Conservation (phyloP, 805 yeast genomes). For the Hanseniaspora nectarophila region DNA sequence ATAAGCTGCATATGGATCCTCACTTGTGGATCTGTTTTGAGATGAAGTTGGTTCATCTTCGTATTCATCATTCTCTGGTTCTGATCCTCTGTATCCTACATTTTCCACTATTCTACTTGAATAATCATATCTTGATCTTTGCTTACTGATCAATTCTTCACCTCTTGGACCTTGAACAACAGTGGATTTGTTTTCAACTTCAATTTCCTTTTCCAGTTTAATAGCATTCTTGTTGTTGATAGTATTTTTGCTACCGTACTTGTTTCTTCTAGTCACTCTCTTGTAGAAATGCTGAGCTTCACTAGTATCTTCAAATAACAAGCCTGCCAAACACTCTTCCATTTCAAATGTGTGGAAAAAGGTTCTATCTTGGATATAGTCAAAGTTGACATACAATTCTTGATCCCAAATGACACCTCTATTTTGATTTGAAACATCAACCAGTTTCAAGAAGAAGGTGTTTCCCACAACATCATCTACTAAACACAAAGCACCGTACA, state of each 20-base stretch:
- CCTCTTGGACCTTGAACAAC: constrained; percentile 57
- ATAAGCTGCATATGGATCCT: constrained; percentile 8
- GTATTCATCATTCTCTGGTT: constrained; percentile 14
- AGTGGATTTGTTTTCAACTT: constrained; percentile 47
- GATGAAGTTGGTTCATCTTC: constrained; percentile 13
- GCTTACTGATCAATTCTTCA: constrained; percentile 24
- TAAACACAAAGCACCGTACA: constrained; percentile 73
- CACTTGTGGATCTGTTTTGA: background rate
- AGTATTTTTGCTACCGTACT: constrained; percentile 80
- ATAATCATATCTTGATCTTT: constrained; percentile 25
- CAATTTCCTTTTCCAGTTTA: constrained; percentile 53
- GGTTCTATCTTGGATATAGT: constrained; percentile 84
- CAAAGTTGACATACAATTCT: constrained; percentile 77
- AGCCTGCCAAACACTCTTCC: constrained; percentile 78
- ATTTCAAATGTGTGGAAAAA: constrained; percentile 91
- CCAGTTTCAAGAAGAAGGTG: constrained; percentile 78
- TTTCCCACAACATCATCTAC: constrained; percentile 92
- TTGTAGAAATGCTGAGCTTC: constrained; percentile 83
- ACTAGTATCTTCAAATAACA: constrained; percentile 73
- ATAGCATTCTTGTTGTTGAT: constrained; percentile 77
- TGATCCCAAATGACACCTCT: constrained; percentile 96
- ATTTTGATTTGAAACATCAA: constrained; percentile 61
- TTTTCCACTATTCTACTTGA: constrained; percentile 13
- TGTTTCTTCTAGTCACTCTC: constrained; percentile 59
- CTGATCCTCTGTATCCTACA: constrained; percentile 16